A percentile compares a stretch with the other conserved stretches of the same genome.
Evolutionary conservation across 257 asterid genomes (phyloP).

Genomic region (Linaria vulgaris): DNA sequence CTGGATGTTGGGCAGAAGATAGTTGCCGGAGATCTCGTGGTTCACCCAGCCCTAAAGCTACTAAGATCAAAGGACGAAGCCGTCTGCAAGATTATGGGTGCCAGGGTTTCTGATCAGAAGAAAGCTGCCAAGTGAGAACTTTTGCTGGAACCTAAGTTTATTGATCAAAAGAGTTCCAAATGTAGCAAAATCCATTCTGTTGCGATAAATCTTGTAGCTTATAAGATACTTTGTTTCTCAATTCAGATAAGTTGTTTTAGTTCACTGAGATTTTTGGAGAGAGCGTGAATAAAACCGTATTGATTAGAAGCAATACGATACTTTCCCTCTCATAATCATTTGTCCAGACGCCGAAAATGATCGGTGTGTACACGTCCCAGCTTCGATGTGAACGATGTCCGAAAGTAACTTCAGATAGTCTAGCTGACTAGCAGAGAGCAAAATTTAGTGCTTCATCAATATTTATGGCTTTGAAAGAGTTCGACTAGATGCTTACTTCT

Average conservation of each 20-base stretch:
- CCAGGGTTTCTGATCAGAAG: conserved; percentile 50
- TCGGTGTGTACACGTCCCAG: background rate
- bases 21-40: conserved; percentile 68
- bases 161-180: background rate
- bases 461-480: too few relatives aligned
- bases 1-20: conserved; percentile 84
- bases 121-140: conserved; percentile 40
- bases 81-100: conserved; percentile 48
- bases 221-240: background rate
- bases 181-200: conserved; percentile 10
- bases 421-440: too few relatives aligned
- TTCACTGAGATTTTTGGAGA: background rate
- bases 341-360: background rate
- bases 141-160: background rate
- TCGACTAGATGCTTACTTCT: too few relatives aligned
- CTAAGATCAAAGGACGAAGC: conserved; percentile 40
- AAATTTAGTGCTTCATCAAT: too few relatives aligned
- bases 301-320: background rate
- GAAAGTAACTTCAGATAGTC: background rate
- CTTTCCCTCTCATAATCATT: background rate
- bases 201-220: background rate
- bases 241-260: background rate
- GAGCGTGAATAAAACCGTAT: background rate
- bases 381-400: background rate
- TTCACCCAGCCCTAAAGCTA: conserved; percentile 85